Conservation (phyloP, 306 rosid species). For the Prinsepia uniflora region DNA sequence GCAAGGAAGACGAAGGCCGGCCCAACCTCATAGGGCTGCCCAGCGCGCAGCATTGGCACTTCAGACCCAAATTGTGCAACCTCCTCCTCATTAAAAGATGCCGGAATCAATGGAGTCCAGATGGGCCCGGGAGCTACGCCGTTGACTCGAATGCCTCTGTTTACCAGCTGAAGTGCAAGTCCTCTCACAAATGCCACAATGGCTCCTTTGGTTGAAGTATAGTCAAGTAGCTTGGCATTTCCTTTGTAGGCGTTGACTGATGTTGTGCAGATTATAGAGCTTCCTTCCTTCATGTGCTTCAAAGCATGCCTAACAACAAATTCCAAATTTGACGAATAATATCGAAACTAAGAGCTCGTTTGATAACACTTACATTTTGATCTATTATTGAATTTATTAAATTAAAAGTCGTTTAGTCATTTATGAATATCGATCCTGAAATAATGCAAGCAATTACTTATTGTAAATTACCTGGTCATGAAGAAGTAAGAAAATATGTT, state of each 20-base stretch:
- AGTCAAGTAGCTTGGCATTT: slow-evolving; percentile 39
- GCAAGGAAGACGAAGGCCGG: slow-evolving; percentile 71
- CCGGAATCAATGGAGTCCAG: slow-evolving; percentile 64
- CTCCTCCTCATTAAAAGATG: slow-evolving; percentile 40
- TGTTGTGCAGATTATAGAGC: slow-evolving; percentile 68
- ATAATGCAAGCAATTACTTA: too few relatives aligned
- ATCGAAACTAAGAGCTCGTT: too few relatives aligned
- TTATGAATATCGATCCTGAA: too few relatives aligned
- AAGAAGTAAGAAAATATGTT: slow-evolving; percentile 70
- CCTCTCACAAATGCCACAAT: slow-evolving; percentile 66
- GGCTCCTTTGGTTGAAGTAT: slow-evolving; percentile 69
- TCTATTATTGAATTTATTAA: too few relatives aligned
- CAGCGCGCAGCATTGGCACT: slow-evolving; percentile 71
- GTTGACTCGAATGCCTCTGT: slow-evolving; percentile 58
- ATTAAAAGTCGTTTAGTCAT: too few relatives aligned
- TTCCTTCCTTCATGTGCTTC: slow-evolving; percentile 78
- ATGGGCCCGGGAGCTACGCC: slow-evolving; percentile 90
- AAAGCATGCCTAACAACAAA: slow-evolving; percentile 48
- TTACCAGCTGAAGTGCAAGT: slow-evolving; percentile 54
- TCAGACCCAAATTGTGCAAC: slow-evolving; percentile 33
- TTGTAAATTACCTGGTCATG: slow-evolving; percentile 38
- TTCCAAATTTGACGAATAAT: too few relatives aligned
- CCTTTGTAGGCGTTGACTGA: slow-evolving; percentile 71
- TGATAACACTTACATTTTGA: neutral
- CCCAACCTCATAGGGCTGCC: slow-evolving; percentile 77